Base-by-base conservation (phyloP, 1,284 basidiomycete species). In the Cystobasidiaceae sp. region DNA sequence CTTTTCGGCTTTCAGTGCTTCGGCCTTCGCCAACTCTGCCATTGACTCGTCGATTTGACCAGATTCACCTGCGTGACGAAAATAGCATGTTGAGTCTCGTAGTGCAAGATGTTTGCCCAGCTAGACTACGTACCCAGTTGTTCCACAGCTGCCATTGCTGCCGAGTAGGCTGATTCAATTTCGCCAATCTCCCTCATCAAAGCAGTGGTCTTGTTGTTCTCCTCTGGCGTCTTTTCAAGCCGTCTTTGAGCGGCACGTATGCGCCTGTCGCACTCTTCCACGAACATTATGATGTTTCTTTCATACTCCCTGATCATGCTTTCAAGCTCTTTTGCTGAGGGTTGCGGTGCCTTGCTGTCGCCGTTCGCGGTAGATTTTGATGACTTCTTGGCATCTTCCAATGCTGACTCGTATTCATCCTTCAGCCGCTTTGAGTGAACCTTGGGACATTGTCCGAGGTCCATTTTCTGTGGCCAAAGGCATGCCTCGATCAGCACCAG, bases 171-270 rank as follows among this genome's bases (percentile, higher is more conserved):
- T 70, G 97, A 81, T 81, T 98, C 94, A 75, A 99, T 96, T 81
- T 99, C 96, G 67, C 90, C 92, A 78, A 99, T 97, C 83, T 98
- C 96, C 72, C 93, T 85, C 93, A 98, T 98, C 81, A 98, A 79
- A 77, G 94, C 93, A 23, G 96, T 96, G 32, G 94, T 97, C 79
- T 96, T 93, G 57, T 92, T 91, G 77, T 97, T 97, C 82, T 99
- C 96, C 79, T 98, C 96, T 9, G 96, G 96, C 23, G 96, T 98
- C 82, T 98, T 97, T 81, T 98, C 96, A 73, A 99, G 80, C 74
- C 96, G 84, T 70, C 93, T 84, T 77, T 98, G 94, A 63, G 92
- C 91, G 45, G 90, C 85, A 49, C 90, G 82, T 78, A 99, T 98
- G 74, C 94, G 85, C 72, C 96, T 82, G 82, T 99, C 96, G 79